Conservation (phyloP, 2,329 filamentous ascomycete species). For the Neonectria faginata region DNA sequence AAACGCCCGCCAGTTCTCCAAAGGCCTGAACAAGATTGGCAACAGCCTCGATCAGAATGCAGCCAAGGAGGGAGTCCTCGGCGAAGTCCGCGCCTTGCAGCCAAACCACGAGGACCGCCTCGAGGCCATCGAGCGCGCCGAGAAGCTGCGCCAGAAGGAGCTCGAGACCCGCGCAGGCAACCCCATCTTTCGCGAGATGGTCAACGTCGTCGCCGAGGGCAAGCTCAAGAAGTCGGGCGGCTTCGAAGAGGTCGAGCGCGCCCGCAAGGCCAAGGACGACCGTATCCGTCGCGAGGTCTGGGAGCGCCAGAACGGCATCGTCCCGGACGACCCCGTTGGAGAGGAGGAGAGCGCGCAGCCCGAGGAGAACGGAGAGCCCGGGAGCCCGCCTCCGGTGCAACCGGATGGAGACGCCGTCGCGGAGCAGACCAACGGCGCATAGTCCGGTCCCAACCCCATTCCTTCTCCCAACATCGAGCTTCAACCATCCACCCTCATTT, state of each 20-base stretch:
- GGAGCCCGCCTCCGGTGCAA: constrained; percentile 25
- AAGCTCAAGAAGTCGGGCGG: constrained; percentile 97
- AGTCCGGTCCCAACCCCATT: constrained; percentile 3
- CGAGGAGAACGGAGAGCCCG: constrained; percentile 37
- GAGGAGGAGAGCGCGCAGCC: constrained; percentile 48
- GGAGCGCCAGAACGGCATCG: constrained; percentile 72
- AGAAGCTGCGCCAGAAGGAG: constrained; percentile 90
- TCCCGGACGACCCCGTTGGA: constrained; percentile 58
- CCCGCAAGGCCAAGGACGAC: constrained; percentile 88
- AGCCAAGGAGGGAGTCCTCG: constrained; percentile 91
- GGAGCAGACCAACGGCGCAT: constrained; percentile 37
- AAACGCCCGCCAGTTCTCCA: constrained; percentile 67
- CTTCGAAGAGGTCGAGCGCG: constrained; percentile 90
- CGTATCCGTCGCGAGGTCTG: constrained; percentile 83
- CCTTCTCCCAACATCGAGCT: background rate
- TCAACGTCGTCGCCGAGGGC: constrained; percentile 86
- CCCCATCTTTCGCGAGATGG: constrained; percentile 85
- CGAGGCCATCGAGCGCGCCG: constrained; percentile 96
- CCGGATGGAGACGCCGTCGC: constrained; percentile 15
- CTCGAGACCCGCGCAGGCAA: constrained; percentile 81
- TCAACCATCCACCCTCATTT: background rate
- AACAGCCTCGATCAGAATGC: constrained; percentile 75
- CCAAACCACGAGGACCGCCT: constrained; percentile 94
- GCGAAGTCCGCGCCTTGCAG: constrained; percentile 91
- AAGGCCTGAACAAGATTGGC: constrained; percentile 65